Evolutionary conservation across 2,329 filamentous ascomycete genomes (phyloP), one percentile per base, ranked within the genome.

Genomic region (Ceratocystis lukuohia): DNA sequence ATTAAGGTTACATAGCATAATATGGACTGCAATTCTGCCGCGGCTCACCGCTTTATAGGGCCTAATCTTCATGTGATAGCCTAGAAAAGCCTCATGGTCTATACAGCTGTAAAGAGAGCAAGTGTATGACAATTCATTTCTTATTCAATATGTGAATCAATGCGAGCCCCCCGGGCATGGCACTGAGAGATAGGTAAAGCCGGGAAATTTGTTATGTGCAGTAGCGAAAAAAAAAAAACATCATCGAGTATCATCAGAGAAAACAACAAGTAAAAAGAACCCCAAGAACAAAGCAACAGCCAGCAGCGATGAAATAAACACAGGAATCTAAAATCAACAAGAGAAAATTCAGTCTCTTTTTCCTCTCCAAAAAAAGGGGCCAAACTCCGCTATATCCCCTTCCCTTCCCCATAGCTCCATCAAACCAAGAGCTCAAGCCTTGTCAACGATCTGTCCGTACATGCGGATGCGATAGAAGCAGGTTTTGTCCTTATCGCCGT

Each of bases 401-500:
- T 25, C 22, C 20, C 20, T 53, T 10, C 48, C 8, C 22, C 22
- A 25, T 25, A 15, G 48, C 48, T 53, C 20, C 25, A 53, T 5
- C 37, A 1, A 15, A 15, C 37, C 37, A 15, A 15, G 10, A 4
- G 20, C 22, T 53, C 3, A 25, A 2, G 20, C 53, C 25, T 17
- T 30, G 53, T 72, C 71, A 45, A 71, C 68, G 28, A 71, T 65
- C 41, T 80, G 73, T 17, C 79, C 86, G 71, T 83, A 86, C 57
- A 88, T 67, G 66, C 80, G 76, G n/a, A 86, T 74, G 1, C 85
- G 77, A 74, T 88, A 88, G 70, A 88, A 81, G 72, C 86, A 88
- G 2, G 85, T 88, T 71, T 86, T 84, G 61, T 82, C 75, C 30
- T 71, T 72, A 8, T 78, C 76, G 15, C 85, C 84, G 71, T 85